Evolutionary conservation across 2,329 filamentous ascomycete genomes (phyloP), one percentile per base, ranked within the genome.

Genomic region (Botrytis tulipae): DNA sequence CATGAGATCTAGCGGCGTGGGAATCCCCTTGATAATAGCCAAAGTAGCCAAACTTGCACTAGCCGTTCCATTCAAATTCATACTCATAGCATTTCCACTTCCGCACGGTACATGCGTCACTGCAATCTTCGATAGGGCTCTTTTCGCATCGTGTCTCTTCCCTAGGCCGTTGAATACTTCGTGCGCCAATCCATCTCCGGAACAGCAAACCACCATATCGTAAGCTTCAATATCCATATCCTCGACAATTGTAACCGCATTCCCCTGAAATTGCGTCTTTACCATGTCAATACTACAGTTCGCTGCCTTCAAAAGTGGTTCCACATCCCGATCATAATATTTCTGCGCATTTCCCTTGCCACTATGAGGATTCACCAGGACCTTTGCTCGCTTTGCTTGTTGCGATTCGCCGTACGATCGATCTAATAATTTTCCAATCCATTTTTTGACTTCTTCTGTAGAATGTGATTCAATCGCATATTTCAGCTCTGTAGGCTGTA

Each of bases 101-200:
- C 96, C 96, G 80, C 95, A 97, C 1, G 96, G 96, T 51, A 99
- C 87, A 80, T 97, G 93, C 35, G 91, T 91, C 2, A 99, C 90
- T 0, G 96, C 93, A 22, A 98, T 84, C 79, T 91, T 92, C 35
- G 86, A 84, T 74, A 99, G 84, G 0, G 95, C 96, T 72, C 87
- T 87, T 46, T 86, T 85, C 32, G 94, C 94, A 82, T 98, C 93
- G 7, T 87, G 80, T 57, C 94, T 90, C 82, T 90, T 91, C 22
- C 89, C 94, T 46, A 99, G 84, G 0, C 96, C 96, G 80, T 99
- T 98, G 85, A 98, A 97, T 14, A 97, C 92, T 82, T 99, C 96
- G 81, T 97, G 92, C 0, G 94, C 92, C 57, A 97, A 86, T 16
- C 96, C 96, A 79, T 99, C 96, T 7, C 96, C 96, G 0, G 95